Evolutionary conservation across 768 basidiomycete genomes (phyloP).

Genomic region (Lactifluus rugatus): DNA sequence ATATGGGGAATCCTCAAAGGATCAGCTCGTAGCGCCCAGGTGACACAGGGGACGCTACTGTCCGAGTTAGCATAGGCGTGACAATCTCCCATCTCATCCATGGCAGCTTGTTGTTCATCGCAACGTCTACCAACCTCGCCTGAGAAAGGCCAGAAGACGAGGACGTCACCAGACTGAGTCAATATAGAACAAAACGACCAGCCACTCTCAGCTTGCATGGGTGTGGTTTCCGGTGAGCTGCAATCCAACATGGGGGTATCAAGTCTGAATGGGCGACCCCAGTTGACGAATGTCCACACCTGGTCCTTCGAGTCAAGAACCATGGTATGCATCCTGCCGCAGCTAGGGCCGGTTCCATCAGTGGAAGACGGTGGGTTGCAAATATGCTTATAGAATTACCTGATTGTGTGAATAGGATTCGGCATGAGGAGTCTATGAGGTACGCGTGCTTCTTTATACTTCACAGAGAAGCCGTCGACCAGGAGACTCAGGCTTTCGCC

Average conservation of each 20-base stretch:
- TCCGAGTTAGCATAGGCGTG: slow-evolving; percentile 28
- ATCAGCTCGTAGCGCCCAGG: slow-evolving; percentile 47
- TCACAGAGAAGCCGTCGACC: slow-evolving; percentile 47
- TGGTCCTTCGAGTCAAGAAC: slow-evolving; percentile 48
- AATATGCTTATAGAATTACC: slow-evolving; percentile 33
- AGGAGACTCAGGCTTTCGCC: slow-evolving; percentile 33
- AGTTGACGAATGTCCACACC: slow-evolving; percentile 69
- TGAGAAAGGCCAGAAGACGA: slow-evolving; percentile 63
- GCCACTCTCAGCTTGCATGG: slow-evolving; percentile 65
- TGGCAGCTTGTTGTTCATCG: slow-evolving; percentile 31
- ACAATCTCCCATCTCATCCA: slow-evolving; percentile 37
- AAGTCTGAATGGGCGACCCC: slow-evolving; percentile 70
- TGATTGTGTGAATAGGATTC: slow-evolving; percentile 48
- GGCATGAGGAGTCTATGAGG: slow-evolving; percentile 58
- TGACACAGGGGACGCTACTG: slow-evolving; percentile 45
- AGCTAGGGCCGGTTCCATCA: slow-evolving; percentile 34
- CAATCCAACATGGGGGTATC: slow-evolving; percentile 30
- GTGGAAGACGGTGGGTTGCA: neutral
- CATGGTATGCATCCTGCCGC: slow-evolving; percentile 65
- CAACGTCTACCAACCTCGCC: slow-evolving; percentile 34
- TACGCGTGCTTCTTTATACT: slow-evolving; percentile 37
- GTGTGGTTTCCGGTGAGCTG: slow-evolving; percentile 37
- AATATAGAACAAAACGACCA: slow-evolving; percentile 74
- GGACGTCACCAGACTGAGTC: slow-evolving; percentile 59
- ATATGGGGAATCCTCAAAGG: slow-evolving; percentile 52